Conservation (phyloP, 1,284 basidiomycete species). For the Laetiporus sulphureus region DNA sequence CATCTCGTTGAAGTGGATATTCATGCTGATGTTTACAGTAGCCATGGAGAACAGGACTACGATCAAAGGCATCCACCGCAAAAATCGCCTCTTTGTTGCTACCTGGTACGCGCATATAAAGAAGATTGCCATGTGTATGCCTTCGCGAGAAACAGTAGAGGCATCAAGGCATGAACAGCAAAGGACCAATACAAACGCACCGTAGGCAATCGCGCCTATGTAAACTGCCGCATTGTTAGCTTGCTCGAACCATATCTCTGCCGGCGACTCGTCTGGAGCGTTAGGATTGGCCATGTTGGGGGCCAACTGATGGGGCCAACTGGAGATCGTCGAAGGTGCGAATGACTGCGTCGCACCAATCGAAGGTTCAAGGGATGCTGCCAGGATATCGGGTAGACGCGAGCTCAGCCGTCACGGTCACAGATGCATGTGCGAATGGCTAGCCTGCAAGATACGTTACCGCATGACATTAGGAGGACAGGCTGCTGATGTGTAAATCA, state of each 20-base stretch:
- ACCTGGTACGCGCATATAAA: conserved; percentile 11
- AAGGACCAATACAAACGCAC: conserved; percentile 11
- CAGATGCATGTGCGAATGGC: too few species aligned
- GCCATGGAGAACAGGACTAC: conserved; percentile 20
- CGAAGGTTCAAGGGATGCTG: too few species aligned
- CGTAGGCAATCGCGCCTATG: conserved; percentile 24
- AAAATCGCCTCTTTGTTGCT: conserved; percentile 3
- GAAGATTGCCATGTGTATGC: conserved; percentile 11
- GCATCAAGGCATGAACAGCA: too few species aligned
- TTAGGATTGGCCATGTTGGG: conserved; percentile 7
- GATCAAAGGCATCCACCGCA: conserved; percentile 17
- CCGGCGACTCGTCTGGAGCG: conserved; percentile 13
- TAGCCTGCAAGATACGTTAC: too few species aligned
- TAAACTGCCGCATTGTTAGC: conserved; percentile 25
- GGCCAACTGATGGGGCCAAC: too few species aligned
- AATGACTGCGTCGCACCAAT: too few species aligned
- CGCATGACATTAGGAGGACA: too few species aligned
- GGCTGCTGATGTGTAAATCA: too few species aligned
- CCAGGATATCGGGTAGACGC: too few species aligned
- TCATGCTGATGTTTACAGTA: conserved; percentile 22
- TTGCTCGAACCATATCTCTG: conserved; percentile 23
- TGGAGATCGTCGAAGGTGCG: too few species aligned
- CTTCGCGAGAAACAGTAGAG: too few species aligned
- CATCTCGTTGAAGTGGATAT: conserved; percentile 21
- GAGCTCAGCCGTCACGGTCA: too few species aligned